Evolutionary conservation across 2,329 filamentous ascomycete species (phyloP), one percentile per base, ranked within the genome.

Genomic region (Aspergillus jensenii): DNA sequence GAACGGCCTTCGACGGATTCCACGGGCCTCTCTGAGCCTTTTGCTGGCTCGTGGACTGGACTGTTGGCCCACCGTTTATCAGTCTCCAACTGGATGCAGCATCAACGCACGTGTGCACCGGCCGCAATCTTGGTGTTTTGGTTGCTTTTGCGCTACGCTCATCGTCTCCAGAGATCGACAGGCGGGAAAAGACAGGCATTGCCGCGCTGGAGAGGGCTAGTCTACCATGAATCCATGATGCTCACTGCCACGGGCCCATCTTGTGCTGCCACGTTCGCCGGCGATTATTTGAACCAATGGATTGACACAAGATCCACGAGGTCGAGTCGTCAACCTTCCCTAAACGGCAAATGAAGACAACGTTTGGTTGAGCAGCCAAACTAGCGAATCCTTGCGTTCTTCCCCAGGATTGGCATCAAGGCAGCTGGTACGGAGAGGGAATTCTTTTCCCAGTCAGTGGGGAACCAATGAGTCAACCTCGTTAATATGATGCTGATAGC

Each of bases 31-130:
- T 52, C 23, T 27, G 40, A 33, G 31, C 23, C 33, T 50, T 50
- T 35, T 40, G 17, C 39, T 31, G 23, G 23, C 23, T 25, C 23
- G 33, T 49, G 46, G 31, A 7, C 33, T 15, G 43, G 12, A 27
- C 21, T 45, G 43, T 7, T 25, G 12, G 17, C 6, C 35, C 12
- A 37, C 25, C 9, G 51, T 45, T 41, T 21, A 53, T 33, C 40
- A 37, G 35, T 37, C 52, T 48, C 45, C 40, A 50, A 55, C 52
- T 55, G 51, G 31, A 35, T 40, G 44, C 50, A 56, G 50, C 19
- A 59, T 27, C 31, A 58, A 43, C 33, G 47, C 58, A 59, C 58
- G 49, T 59, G 58, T 48, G 31, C 27, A 17, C 46, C 52, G n/a
- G 14, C 12, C 15, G 39, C 39, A 35, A 23, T 39, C 45, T 55